These are phyloP conservation scores for Thelonectria rubi DNA, from an alignment of 2,329 filamentous ascomycete genomes.

Conservation along the genomic window DNA sequence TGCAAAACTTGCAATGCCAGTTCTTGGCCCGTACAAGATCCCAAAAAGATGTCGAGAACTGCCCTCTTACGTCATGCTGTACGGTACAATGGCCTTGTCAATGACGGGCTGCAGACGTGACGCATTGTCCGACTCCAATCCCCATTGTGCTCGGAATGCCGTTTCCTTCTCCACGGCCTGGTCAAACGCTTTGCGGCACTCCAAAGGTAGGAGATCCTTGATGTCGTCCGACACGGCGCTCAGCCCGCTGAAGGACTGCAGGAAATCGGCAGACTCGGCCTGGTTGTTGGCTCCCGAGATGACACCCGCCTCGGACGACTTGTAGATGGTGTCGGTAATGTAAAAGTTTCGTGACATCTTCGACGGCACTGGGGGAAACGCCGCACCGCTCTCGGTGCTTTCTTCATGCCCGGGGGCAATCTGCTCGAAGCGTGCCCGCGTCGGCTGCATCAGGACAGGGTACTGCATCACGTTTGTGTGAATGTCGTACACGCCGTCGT, in stretches of 20 bases:
- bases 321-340: constrained; percentile 63
- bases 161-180: constrained; percentile 70
- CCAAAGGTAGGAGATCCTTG: constrained; percentile 69
- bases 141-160: constrained; percentile 80
- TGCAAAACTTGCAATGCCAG: background rate
- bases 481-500: constrained; percentile 85
- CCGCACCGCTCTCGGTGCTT: constrained; percentile 42
- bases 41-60: background rate
- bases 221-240: constrained; percentile 72
- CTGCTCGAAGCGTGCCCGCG: constrained; percentile 83
- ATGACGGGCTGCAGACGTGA: constrained; percentile 64
- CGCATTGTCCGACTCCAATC: constrained; percentile 68
- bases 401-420: constrained; percentile 58
- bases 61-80: constrained; percentile 52
- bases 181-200: constrained; percentile 78
- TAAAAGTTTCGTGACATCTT: constrained; percentile 65
- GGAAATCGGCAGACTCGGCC: constrained; percentile 55
- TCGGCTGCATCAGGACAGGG: constrained; percentile 88
- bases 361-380: constrained; percentile 59
- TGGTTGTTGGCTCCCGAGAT: constrained; percentile 56
- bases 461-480: constrained; percentile 94
- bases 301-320: constrained; percentile 59
- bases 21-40: background rate
- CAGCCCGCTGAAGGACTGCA: constrained; percentile 68
- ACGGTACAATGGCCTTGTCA: constrained; percentile 71